Evolutionary conservation across 2,329 filamentous ascomycete genomes (phyloP), one percentile per base, ranked within the genome.

Genomic region (Monosporascus sp.): DNA sequence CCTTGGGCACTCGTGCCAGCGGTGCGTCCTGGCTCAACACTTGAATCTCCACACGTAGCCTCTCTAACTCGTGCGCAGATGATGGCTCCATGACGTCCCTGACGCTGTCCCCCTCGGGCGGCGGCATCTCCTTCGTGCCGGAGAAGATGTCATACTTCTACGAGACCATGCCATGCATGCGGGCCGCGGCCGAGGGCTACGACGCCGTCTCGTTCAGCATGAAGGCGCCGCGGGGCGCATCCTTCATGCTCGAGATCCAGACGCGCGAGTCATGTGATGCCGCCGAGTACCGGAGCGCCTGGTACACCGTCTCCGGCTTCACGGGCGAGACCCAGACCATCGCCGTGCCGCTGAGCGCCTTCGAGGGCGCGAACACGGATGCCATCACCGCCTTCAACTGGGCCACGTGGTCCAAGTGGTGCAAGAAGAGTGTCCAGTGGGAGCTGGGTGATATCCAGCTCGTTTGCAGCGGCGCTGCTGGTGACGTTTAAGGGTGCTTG

Each of bases 231-330:
- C 8, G 5, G 1, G n/a, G 60, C 68, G 19, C 67, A 64, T 38
- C 68, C 66, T 46, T 71, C 65, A 26, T 65, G 70, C 31, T 78
- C 11, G 74, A 77, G 60, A 65, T 78, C 26, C 75, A 77, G 60
- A 75, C 72, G n/a, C 68, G 68, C 55, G 63, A 63, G 3, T 66
- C 68, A 3, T 78, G 75, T 63, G 61, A 69, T 1, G 66, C 65
- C 3, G 59, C 63, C 0, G 51, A 60, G 35, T 75, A 73, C 62
- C 68, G 58, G 6, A 76, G 72, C 51, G 66, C 71, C 55, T 73
- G 60, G 55, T 62, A 57, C 19, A 60, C 63, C 9, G 60, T 77
- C 22, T 63, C 58, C 45, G 70, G 67, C 7, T 59, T 77, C 48
- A 74, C 72, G 9, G 74, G 72, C 19, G 54, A 58, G 22, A 65